Conservation (phyloP, 176 grass and related monocot species). For the Melocanna baccifera region DNA sequence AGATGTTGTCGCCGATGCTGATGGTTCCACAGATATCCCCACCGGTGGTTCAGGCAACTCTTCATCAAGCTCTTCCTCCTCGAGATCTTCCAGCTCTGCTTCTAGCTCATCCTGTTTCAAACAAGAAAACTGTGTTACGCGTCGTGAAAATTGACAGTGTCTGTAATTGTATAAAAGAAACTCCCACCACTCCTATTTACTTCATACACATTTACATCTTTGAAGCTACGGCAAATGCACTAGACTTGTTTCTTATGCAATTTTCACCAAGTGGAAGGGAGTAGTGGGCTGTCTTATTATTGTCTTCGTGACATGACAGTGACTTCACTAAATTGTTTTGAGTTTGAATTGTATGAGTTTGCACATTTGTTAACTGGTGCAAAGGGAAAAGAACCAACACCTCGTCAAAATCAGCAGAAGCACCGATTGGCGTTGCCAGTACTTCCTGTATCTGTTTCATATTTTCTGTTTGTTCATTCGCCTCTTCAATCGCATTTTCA, state of each 20-base stretch:
- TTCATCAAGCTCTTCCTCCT: conserved; percentile 43
- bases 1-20: not conserved
- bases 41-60: conserved; percentile 37
- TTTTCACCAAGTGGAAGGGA: not conserved
- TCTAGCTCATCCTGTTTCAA: conserved; percentile 57
- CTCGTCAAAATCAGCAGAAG: conserved; percentile 65
- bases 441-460: conserved; percentile 70
- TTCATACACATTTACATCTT: not conserved
- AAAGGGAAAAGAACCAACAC: conserved; percentile 6
- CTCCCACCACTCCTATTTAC: not conserved
- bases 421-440: conserved; percentile 40
- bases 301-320: not conserved
- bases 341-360: not conserved
- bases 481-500: conserved; percentile 50
- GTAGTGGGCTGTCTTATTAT: not conserved
- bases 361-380: not conserved
- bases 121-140: not conserved
- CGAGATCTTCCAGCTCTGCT: conserved; percentile 63
- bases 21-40: not conserved
- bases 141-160: not conserved
- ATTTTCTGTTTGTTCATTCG: conserved; percentile 49
- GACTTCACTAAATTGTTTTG: not conserved
- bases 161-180: not conserved
- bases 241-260: not conserved
- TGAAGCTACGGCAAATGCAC: not conserved